Evolutionary conservation across 2,329 filamentous ascomycete species (phyloP).

Genomic region (Xylariaceae sp.): DNA sequence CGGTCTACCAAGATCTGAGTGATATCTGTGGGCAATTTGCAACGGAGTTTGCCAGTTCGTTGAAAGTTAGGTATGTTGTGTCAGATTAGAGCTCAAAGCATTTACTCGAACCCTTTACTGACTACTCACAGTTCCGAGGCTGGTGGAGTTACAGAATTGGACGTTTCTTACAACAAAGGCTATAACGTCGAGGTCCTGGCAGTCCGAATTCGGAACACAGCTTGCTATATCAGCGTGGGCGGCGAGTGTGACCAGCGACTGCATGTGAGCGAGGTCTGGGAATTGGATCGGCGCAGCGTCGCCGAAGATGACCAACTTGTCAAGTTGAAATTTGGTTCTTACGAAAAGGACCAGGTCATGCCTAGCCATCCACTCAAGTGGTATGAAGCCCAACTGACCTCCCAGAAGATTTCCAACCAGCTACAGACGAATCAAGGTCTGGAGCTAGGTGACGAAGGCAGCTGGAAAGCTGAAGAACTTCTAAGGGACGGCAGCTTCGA

Average conservation of each 20-base stretch:
- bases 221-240: conserved; percentile 15
- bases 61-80: conserved; percentile 26
- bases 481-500: conserved; percentile 21
- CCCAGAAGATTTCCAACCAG: conserved; percentile 23
- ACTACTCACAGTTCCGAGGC: conserved; percentile 16
- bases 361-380: conserved; percentile 19
- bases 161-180: conserved; percentile 21
- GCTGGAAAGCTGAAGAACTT: conserved; percentile 25
- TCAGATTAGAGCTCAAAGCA: background rate
- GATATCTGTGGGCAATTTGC: conserved; percentile 24
- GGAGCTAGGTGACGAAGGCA: conserved; percentile 25
- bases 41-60: conserved; percentile 22
- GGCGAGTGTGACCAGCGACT: conserved; percentile 7
- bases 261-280: conserved; percentile 29
- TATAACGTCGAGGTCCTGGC: conserved; percentile 20
- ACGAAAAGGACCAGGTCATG: background rate
- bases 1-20: conserved; percentile 18
- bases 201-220: conserved; percentile 26
- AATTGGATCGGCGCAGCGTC: conserved; percentile 18
- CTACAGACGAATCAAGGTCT: conserved; percentile 19
- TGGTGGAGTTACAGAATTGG: conserved; percentile 20
- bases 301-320: background rate
- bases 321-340: conserved; percentile 10
- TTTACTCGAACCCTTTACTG: background rate
- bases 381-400: conserved; percentile 27